These are phyloP conservation scores for Ocimum tenuiflorum DNA, from an alignment of 257 asterid genomes.

Conservation along the genomic window DNA sequence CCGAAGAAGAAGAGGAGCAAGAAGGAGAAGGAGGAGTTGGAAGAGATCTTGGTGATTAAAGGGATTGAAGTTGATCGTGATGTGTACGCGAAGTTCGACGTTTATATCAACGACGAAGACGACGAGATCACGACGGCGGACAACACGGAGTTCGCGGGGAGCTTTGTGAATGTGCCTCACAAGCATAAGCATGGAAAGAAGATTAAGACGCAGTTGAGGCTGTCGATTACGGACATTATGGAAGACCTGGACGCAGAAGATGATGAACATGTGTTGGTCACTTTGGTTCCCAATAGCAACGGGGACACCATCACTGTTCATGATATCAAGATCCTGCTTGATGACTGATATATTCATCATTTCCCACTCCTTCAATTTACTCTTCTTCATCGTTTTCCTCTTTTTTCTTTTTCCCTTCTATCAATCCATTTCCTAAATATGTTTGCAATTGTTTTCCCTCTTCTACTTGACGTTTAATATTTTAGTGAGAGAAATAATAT, in stretches of 20 bases:
- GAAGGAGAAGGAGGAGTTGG: conserved; percentile 52
- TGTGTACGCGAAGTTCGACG: conserved; percentile 49
- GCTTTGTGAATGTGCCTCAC: conserved; percentile 59
- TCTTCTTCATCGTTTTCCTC: too few relatives aligned
- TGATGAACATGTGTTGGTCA: conserved; percentile 53
- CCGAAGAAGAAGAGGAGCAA: conserved; percentile 54
- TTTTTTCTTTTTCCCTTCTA: too few relatives aligned
- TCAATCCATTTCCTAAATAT: too few relatives aligned
- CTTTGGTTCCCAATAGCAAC: conserved; percentile 41
- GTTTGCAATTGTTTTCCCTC: too few relatives aligned
- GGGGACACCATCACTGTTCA: conserved; percentile 32
- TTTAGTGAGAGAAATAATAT: too few relatives aligned
- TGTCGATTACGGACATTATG: conserved; percentile 45
- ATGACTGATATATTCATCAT: too few relatives aligned
- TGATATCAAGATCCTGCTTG: conserved; percentile 47
- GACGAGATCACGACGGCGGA: conserved; percentile 34
- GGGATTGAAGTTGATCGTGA: conserved; percentile 47
- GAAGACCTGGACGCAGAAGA: conserved; percentile 59
- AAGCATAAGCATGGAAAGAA: conserved; percentile 30
- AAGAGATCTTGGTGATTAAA: conserved; percentile 39
- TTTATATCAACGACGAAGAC: conserved; percentile 54
- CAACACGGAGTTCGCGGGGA: conserved; percentile 55
- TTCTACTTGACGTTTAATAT: too few relatives aligned
- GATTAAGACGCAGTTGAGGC: conserved; percentile 38
- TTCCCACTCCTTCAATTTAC: too few relatives aligned